Evolutionary conservation across 495 filamentous ascomycete genomes (phyloP).

Genomic region (Neurospora africana): DNA sequence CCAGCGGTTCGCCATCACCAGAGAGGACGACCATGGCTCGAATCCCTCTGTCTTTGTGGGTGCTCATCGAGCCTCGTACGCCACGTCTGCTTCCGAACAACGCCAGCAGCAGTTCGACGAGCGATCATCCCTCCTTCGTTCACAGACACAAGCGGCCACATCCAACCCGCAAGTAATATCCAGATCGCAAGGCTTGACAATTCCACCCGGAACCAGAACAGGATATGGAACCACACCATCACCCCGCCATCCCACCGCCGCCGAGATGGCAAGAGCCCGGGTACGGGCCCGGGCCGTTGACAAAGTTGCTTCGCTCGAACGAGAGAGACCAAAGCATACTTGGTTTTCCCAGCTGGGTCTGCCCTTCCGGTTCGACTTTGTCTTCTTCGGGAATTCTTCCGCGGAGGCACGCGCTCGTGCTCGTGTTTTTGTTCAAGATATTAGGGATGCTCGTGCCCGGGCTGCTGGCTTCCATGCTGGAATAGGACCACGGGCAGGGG

Average conservation of each 20-base stretch:
- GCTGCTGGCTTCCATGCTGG: too few species aligned
- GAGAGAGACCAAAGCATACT: background rate
- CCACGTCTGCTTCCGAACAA: background rate
- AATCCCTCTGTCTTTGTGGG: background rate
- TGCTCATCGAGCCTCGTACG: background rate
- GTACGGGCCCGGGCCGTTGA: background rate
- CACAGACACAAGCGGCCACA: background rate
- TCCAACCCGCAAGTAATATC: background rate
- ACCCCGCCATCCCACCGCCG: too few species aligned
- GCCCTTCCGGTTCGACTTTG: background rate
- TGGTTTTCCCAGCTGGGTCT: background rate
- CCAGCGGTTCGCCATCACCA: background rate
- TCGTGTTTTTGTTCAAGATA: fast-evolving
- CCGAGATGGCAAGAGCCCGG: background rate
- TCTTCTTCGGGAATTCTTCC: background rate
- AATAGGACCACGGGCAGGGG: too few species aligned
- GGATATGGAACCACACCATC: background rate
- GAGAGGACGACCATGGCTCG: background rate
- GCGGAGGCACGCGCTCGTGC: fast-evolving
- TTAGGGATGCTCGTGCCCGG: background rate
- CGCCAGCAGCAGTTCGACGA: too few species aligned
- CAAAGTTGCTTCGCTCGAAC: background rate
- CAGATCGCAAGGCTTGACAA: background rate
- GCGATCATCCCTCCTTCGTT: background rate
- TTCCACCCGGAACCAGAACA: background rate